Conservation (phyloP, 768 basidiomycete genomes). For the Boletus subparvulus region DNA sequence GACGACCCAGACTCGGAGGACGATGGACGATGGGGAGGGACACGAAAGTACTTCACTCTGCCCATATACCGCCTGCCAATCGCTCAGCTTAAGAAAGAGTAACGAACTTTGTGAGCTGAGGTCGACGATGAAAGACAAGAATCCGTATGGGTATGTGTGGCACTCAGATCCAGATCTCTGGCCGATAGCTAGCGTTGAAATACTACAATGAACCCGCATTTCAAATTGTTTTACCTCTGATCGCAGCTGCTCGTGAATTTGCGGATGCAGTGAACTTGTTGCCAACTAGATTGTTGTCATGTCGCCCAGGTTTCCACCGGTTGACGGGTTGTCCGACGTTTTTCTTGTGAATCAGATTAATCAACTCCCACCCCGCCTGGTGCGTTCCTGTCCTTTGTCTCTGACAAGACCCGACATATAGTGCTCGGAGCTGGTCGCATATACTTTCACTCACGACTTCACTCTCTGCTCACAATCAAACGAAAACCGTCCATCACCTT, state of each 20-base stretch:
- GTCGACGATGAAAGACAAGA: background rate
- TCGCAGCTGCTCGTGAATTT: background rate
- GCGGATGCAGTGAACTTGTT: background rate
- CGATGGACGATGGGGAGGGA: slow-evolving; percentile 71
- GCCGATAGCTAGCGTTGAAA: too few relatives aligned
- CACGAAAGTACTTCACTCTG: slow-evolving; percentile 72
- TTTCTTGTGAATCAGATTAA: background rate
- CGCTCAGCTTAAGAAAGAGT: slow-evolving; percentile 32
- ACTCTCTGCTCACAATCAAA: background rate
- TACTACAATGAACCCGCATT: background rate
- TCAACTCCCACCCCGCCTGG: background rate
- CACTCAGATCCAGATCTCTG: too few relatives aligned
- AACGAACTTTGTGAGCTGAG: background rate
- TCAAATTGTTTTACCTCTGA: too few relatives aligned
- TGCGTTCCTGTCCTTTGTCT: background rate
- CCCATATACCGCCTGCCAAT: slow-evolving; percentile 74
- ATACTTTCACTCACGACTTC: background rate
- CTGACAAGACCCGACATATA: background rate
- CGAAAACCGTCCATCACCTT: background rate
- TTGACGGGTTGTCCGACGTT: background rate
- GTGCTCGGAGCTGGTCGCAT: slow-evolving; percentile 19
- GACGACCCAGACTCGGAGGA: slow-evolving; percentile 33
- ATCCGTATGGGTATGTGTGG: too few relatives aligned
- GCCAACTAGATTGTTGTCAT: slow-evolving; percentile 19
- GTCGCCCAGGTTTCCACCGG: slow-evolving; percentile 5